Conservation (phyloP, 1,139 yeast genomes). For the Debaryomyces sp. region DNA sequence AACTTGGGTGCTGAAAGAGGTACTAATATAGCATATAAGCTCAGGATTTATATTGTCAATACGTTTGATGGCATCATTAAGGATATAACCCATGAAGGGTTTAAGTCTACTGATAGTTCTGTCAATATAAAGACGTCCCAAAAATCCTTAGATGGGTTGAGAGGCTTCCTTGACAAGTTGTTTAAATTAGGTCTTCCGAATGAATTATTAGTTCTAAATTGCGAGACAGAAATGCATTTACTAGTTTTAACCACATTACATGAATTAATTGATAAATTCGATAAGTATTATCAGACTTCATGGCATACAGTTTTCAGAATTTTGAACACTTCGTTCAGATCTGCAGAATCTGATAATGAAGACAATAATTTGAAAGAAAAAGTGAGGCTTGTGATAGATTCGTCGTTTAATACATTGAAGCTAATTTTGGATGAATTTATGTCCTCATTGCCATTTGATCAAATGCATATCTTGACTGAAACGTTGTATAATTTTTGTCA, state of each 20-base stretch:
- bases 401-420: slow-evolving; percentile 79
- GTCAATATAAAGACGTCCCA: slow-evolving; percentile 31
- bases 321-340: slow-evolving; percentile 65
- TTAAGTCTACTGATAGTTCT: slow-evolving; percentile 24
- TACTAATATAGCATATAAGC: slow-evolving; percentile 36
- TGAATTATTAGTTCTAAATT: slow-evolving; percentile 48
- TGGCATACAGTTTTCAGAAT: slow-evolving; percentile 77
- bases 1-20: slow-evolving; percentile 32
- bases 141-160: slow-evolving; percentile 40
- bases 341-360: slow-evolving; percentile 26
- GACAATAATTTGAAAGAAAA: slow-evolving; percentile 43
- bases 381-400: slow-evolving; percentile 51
- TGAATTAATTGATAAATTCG: slow-evolving; percentile 72
- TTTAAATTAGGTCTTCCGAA: slow-evolving; percentile 40
- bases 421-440: slow-evolving; percentile 84
- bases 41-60: slow-evolving; percentile 50
- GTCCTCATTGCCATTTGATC: slow-evolving; percentile 63
- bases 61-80: slow-evolving; percentile 54
- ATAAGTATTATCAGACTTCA: slow-evolving; percentile 53
- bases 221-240: slow-evolving; percentile 69
- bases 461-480: slow-evolving; percentile 66
- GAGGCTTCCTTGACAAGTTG: slow-evolving; percentile 32
- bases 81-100: slow-evolving; percentile 50
- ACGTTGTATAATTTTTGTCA: slow-evolving; percentile 70
- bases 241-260: slow-evolving; percentile 64